These are phyloP conservation scores for Perkinsela sp. DNA, from an alignment of 208 protist species.

Conservation along the genomic window DNA sequence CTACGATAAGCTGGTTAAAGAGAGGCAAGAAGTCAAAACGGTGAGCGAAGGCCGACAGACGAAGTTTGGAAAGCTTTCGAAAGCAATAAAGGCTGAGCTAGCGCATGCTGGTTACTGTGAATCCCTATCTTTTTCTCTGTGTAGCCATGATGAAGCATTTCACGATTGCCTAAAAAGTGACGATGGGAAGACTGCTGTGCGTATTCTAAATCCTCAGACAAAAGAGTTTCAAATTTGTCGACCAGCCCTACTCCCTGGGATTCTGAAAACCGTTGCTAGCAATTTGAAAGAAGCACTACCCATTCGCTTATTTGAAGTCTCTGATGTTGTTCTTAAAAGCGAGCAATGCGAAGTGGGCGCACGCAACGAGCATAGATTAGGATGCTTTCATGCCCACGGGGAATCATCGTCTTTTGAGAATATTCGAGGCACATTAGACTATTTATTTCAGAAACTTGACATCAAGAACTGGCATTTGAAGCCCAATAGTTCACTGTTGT, in stretches of 20 bases:
- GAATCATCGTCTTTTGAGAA: slow-evolving; percentile 37
- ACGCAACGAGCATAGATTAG: slow-evolving; percentile 52
- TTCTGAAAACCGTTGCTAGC: slow-evolving; percentile 74
- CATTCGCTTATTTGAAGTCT: slow-evolving; percentile 81
- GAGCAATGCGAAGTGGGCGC: slow-evolving; percentile 39
- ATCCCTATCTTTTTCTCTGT: slow-evolving; percentile 74
- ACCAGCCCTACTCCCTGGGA: slow-evolving; percentile 68
- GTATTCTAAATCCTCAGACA: slow-evolving; percentile 72
- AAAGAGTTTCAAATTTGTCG: slow-evolving; percentile 76
- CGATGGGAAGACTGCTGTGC: slow-evolving; percentile 43
- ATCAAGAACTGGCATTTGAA: slow-evolving; percentile 6
- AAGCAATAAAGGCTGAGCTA: slow-evolving; percentile 68
- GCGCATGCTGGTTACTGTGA: slow-evolving; percentile 80
- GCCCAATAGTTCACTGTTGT: slow-evolving; percentile 25
- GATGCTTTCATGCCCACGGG: slow-evolving; percentile 44
- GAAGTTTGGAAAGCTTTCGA: slow-evolving; percentile 65
- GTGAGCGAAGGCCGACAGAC: slow-evolving; percentile 54
- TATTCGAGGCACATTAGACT: slow-evolving; percentile 33
- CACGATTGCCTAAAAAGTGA: slow-evolving; percentile 18
- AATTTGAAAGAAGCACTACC: slow-evolving; percentile 74
- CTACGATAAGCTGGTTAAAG: slow-evolving; percentile 69
- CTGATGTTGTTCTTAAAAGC: slow-evolving; percentile 77
- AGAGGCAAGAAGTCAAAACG: slow-evolving; percentile 28
- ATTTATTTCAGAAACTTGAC: slow-evolving; percentile 33
- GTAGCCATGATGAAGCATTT: slow-evolving; percentile 66